Evolutionary conservation across 495 filamentous ascomycete species (phyloP).

Genomic region (Lophiotrema nucula): DNA sequence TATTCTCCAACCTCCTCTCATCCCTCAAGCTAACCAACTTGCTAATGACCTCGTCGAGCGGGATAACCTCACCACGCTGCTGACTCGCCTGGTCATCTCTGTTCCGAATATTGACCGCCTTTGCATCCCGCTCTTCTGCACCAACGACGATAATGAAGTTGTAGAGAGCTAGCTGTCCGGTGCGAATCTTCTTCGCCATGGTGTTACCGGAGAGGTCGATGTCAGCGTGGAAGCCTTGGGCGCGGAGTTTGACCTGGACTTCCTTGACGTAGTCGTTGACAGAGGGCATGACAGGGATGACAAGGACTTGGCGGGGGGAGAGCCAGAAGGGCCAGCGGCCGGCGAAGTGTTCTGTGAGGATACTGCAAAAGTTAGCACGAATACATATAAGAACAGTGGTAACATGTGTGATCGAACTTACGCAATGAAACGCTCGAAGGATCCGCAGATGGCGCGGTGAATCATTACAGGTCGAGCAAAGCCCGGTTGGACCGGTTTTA

Average conservation of each 20-base stretch:
- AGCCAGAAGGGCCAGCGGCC: constrained; percentile 99
- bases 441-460: constrained; percentile 90
- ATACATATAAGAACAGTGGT: not conserved
- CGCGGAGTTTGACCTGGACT: constrained; percentile 62
- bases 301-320: constrained; percentile 84
- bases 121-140: constrained; percentile 47
- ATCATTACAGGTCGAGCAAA: constrained; percentile 95
- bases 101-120: constrained; percentile 89
- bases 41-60: constrained; percentile 71
- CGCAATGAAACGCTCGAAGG: constrained; percentile 84
- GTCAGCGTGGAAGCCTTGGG: constrained; percentile 71
- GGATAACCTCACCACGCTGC: constrained; percentile 67
- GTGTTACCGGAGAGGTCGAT: constrained; percentile 89
- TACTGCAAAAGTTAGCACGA: constrained; percentile 49
- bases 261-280: constrained; percentile 85
- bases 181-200: constrained; percentile 92
- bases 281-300: constrained; percentile 85
- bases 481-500: constrained; percentile 51
- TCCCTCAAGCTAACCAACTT: constrained; percentile 71
- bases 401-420: not conserved
- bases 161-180: constrained; percentile 81
- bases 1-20: constrained; percentile 28
- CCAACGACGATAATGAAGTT: constrained; percentile 76
- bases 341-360: constrained; percentile 90
- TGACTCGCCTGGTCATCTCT: constrained; percentile 84